Conservation (phyloP, 2,329 filamentous ascomycete genomes). For the Myotisia sp. region DNA sequence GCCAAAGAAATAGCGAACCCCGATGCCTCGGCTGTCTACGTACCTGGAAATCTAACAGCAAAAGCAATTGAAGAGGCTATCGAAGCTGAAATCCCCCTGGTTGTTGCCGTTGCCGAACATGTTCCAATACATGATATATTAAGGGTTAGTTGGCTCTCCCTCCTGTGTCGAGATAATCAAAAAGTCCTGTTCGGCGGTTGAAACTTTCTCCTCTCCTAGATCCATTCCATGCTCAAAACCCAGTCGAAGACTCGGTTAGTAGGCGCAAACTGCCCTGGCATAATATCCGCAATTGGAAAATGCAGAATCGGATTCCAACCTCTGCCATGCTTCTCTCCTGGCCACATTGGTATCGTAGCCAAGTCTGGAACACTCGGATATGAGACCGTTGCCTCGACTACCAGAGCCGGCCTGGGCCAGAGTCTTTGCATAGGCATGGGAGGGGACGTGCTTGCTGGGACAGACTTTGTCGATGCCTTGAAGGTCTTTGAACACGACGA, state of each 20-base stretch:
- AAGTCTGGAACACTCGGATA: constrained; percentile 71
- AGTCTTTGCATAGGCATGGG: constrained; percentile 66
- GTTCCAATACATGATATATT: constrained; percentile 67
- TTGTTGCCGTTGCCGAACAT: constrained; percentile 68
- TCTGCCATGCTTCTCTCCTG: constrained; percentile 54
- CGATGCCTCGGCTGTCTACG: constrained; percentile 66
- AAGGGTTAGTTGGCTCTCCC: constrained; percentile 34
- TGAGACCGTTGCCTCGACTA: constrained; percentile 62
- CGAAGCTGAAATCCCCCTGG: constrained; percentile 60
- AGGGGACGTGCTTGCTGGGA: constrained; percentile 60
- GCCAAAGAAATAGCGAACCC: constrained; percentile 58
- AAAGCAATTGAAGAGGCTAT: constrained; percentile 67
- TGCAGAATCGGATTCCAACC: constrained; percentile 67
- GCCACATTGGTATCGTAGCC: constrained; percentile 60
- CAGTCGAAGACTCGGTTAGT: constrained; percentile 60
- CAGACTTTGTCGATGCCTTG: constrained; percentile 57
- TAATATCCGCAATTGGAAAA: constrained; percentile 57
- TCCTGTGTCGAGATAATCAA: not conserved
- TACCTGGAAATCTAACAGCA: constrained; percentile 59
- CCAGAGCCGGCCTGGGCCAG: constrained; percentile 59
- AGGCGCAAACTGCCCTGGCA: constrained; percentile 68
- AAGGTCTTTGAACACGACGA: constrained; percentile 51
- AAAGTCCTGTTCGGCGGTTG: too few species aligned
- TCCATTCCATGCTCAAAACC: constrained; percentile 55
- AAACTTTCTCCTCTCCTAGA: constrained; percentile 26